Percentiles rank a stretch among this genome's conserved stretches.
Conservation (phyloP, 148 eudicot species). For the Vaccinium corymbosum region DNA sequence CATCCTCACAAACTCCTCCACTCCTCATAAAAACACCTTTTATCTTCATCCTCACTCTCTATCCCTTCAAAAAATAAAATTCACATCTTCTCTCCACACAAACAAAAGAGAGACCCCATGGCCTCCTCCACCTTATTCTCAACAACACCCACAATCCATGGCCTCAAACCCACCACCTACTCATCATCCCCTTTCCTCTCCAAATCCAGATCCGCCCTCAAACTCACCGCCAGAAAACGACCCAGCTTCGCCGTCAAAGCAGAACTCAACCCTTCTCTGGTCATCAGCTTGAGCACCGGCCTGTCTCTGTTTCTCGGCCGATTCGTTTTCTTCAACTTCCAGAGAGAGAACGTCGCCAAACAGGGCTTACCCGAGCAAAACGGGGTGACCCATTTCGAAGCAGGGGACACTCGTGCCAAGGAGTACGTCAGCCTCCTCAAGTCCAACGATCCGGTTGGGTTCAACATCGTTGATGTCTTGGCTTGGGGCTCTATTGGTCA, state of each 20-base stretch:
- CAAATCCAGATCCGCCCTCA: slow-evolving; percentile 13
- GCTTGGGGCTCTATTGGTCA: slow-evolving; percentile 97
- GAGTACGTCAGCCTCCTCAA: slow-evolving; percentile 84
- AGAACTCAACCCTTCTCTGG: slow-evolving; percentile 65
- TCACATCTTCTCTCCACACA: background rate
- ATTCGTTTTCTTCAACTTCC: slow-evolving; percentile 90
- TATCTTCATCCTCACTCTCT: background rate
- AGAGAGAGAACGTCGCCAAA: slow-evolving; percentile 84
- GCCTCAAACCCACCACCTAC: slow-evolving; percentile 49
- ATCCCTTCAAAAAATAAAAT: background rate
- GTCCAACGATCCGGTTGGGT: slow-evolving; percentile 87
- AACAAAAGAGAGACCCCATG: background rate
- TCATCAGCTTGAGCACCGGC: slow-evolving; percentile 83
- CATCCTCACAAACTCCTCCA: slow-evolving; percentile 33
- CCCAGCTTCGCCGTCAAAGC: slow-evolving; percentile 29
- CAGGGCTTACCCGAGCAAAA: slow-evolving; percentile 84
- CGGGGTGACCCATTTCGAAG: slow-evolving; percentile 78
- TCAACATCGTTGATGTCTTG: slow-evolving; percentile 82
- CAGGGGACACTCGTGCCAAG: slow-evolving; percentile 73
- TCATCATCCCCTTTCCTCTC: slow-evolving; percentile 22
- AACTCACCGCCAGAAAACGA: slow-evolving; percentile 22
- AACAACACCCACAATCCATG: slow-evolving; percentile 49
- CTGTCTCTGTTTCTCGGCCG: slow-evolving; percentile 77
- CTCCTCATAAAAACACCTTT: background rate
- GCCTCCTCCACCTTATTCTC: slow-evolving; percentile 50